Evolutionary conservation across 768 basidiomycete species (phyloP).

Genomic region (Coprinopsis sp.): DNA sequence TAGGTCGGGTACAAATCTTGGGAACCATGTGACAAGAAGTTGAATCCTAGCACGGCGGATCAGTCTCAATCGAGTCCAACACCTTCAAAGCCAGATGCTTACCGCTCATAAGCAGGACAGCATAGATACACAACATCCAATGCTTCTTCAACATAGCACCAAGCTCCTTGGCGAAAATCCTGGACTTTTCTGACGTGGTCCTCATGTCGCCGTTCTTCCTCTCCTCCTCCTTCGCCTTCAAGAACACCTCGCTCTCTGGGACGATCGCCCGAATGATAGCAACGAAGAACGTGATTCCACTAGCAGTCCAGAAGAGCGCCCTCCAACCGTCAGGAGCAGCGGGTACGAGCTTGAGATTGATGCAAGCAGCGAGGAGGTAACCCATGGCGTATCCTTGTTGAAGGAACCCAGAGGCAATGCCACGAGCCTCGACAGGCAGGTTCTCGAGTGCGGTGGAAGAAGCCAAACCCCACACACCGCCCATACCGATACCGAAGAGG

Average conservation of each 20-base stretch:
- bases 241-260: slow-evolving; percentile 76
- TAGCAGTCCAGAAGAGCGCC: slow-evolving; percentile 74
- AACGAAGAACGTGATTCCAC: slow-evolving; percentile 66
- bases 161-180: slow-evolving; percentile 68
- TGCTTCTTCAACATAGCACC: slow-evolving; percentile 74
- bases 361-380: slow-evolving; percentile 75
- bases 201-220: slow-evolving; percentile 46
- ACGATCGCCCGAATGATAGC: slow-evolving; percentile 60
- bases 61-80: background rate
- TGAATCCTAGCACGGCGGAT: slow-evolving; percentile 46
- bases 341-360: slow-evolving; percentile 67
- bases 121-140: slow-evolving; percentile 82
- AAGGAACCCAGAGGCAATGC: slow-evolving; percentile 76
- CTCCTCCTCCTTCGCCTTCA: slow-evolving; percentile 57
- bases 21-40: slow-evolving; percentile 73
- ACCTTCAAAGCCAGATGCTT: slow-evolving; percentile 7
- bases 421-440: slow-evolving; percentile 81
- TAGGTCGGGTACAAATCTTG: slow-evolving; percentile 83
- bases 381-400: slow-evolving; percentile 90
- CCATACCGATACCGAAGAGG: slow-evolving; percentile 86
- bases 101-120: slow-evolving; percentile 76
- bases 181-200: slow-evolving; percentile 55
- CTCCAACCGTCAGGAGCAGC: slow-evolving; percentile 55
- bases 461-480: slow-evolving; percentile 84
- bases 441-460: slow-evolving; percentile 84